Base-by-base conservation (phyloP, 257 asterid genomes). In the Rubia yunnanensis region DNA sequence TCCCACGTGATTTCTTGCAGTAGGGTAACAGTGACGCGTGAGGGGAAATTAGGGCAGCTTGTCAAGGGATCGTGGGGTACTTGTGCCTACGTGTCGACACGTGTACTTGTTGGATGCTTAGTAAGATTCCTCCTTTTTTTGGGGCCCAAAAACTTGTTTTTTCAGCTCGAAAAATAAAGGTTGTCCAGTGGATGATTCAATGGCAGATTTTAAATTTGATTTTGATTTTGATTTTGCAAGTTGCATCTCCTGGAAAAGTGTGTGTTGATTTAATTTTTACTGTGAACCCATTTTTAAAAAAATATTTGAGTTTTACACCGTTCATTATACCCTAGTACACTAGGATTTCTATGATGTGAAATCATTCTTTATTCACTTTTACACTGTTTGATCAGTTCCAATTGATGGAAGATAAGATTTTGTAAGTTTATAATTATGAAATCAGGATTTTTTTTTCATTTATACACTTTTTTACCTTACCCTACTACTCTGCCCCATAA, bases 1-100 rank as follows among this genome's bases (percentile, higher is more conserved):
- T 32, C 73, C 63, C 78, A 72, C 61, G 74, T 68, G 66, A 64
- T 59, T 39, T 41, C 67, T 58, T 50, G 66, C 69, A 52, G 74
- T 56, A 54, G 60, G 72, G 36, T 58, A 49, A 64, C 36, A 63
- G 69, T 67, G 71, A 75, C 67, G 67, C 55, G 70, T 60, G 67
- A 26, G 44, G n/a, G n/a, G 17, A 31, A 30, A 17, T 67, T 32
- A 17, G 48, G n/a, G 1, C 48, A 39, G 17, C 18, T 39, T 39
- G 48, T 39, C 48, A 39, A 17, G 48, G 15, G 3, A 1, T 39
- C 0, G 52, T 61, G 46, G 78, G 68, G 46, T 55, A 65, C 17
- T 10, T 15, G 7, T 54, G 60, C 27, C 38, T 68, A 39, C 49
- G 60, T 66, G 79, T 55, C 32, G 77, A 67, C 77, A 78, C 72